These are phyloP conservation scores for Hirsutella thompsonii DNA, from an alignment of 2,329 filamentous ascomycete species.

Conservation along the genomic window DNA sequence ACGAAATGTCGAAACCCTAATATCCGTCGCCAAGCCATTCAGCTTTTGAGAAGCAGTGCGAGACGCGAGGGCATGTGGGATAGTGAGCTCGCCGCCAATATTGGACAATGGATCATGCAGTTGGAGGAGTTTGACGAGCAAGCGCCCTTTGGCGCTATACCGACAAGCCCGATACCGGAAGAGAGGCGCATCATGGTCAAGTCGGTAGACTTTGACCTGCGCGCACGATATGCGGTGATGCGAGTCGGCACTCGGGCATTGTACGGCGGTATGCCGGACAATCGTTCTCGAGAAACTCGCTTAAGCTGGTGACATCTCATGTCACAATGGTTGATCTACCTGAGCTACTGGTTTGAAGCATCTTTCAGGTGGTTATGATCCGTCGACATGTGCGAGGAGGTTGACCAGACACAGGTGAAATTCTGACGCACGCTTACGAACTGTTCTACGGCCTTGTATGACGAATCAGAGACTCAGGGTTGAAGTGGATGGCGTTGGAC, in stretches of 20 bases:
- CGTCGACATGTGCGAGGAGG: too few species aligned
- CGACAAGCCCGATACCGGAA: slow-evolving; percentile 28
- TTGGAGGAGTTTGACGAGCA: slow-evolving; percentile 35
- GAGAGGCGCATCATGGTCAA: slow-evolving; percentile 43
- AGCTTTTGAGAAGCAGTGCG: slow-evolving; percentile 44
- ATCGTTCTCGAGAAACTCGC: slow-evolving; percentile 30
- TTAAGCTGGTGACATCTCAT: slow-evolving; percentile 30
- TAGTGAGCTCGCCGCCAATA: slow-evolving; percentile 42
- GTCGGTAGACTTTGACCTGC: slow-evolving; percentile 43
- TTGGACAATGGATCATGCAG: slow-evolving; percentile 40
- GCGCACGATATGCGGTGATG: slow-evolving; percentile 33
- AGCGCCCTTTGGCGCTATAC: neutral
- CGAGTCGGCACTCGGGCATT: slow-evolving; percentile 41
- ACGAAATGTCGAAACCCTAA: slow-evolving; percentile 49
- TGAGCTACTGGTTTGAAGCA: too few species aligned
- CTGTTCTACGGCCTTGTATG: too few species aligned
- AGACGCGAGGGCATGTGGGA: slow-evolving; percentile 61
- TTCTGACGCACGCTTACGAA: too few species aligned
- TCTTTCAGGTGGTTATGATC: too few species aligned
- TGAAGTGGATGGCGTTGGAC: too few species aligned
- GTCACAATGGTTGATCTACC: neutral
- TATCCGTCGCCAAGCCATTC: slow-evolving; percentile 46
- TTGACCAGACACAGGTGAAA: too few species aligned
- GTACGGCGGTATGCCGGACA: slow-evolving; percentile 30
- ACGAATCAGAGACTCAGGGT: too few species aligned